Base-by-base conservation (phyloP, 257 asterid species). In the Jasminum sambac region DNA sequence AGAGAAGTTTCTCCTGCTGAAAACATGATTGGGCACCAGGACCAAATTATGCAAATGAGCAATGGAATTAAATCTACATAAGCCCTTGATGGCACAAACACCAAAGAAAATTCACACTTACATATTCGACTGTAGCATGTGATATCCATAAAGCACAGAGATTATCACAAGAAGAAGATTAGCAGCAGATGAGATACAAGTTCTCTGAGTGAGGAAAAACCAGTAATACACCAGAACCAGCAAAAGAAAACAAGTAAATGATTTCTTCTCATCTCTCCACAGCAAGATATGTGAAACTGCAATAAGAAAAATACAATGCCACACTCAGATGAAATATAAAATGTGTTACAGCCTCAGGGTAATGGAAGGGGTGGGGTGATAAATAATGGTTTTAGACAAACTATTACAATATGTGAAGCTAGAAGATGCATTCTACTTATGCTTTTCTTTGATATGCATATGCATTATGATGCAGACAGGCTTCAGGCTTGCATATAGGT, bases 221-320 rank as follows among this genome's bases (percentile, higher is more conserved):
- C 97, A 88, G 82, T 80, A 79, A 82, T 89, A 90, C 73, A 95
- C 75, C 63, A 87, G 69, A 81, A 82, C 82, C 68, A 84, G 76
- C 46, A 84, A 66, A 68, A 91, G 67, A 72, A 95, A 95, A 76
- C 80, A 87, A 46, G 67, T 67, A 74, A 91, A 95, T 63, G 89
- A 83, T 76, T 78, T 83, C 88, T 82, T 88, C 82, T 95, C 98
- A 81, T 89, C 92, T 79, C 98, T 92, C 99, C 99, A 95, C 67
- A 95, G 88, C 85, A 95, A 87, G 79, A 89, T 78, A 66, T 95
- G 90, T 44, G 98, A 91, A 88, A 88, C 96, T 95, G 97, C 84
- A 82, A 66, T 8, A 73, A 67, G 76, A 77, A 21, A 21, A 72
- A 46, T 14, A 78, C 8, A 77, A 58, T 23, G 76, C 81, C 83